These are phyloP conservation scores for Amphirosellinia nigrospora DNA, from an alignment of 495 filamentous ascomycete genomes.

Conservation along the genomic window DNA sequence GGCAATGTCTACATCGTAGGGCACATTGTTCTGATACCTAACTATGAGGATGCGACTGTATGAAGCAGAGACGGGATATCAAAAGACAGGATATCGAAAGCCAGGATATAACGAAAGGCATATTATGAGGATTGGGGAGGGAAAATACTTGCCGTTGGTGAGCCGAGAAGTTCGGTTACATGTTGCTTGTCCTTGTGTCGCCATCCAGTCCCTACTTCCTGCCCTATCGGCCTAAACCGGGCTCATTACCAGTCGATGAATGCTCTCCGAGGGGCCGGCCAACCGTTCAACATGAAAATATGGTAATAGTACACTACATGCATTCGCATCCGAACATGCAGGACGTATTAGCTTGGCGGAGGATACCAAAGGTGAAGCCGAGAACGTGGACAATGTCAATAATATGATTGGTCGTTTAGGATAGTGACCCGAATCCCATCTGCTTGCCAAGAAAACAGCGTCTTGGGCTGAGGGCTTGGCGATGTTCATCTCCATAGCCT, in stretches of 20 bases:
- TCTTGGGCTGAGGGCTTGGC: slow-evolving; percentile 19
- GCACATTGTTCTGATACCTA: slow-evolving; percentile 6
- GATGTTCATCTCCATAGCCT: slow-evolving; percentile 10
- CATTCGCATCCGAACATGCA: slow-evolving; percentile 9
- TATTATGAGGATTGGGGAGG: background rate
- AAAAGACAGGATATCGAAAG: background rate
- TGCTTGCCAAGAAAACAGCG: slow-evolving; percentile 12
- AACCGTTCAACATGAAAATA: background rate
- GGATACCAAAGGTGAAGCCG: background rate
- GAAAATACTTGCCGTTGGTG: background rate
- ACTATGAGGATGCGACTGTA: background rate
- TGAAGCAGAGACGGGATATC: background rate
- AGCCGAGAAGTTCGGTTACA: slow-evolving; percentile 1
- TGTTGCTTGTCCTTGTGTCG: background rate
- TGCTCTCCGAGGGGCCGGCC: slow-evolving; percentile 4
- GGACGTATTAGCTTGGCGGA: slow-evolving; percentile 15
- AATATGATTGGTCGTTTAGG: slow-evolving; percentile 2
- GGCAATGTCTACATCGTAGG: background rate
- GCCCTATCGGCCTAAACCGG: background rate
- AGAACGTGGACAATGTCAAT: slow-evolving; percentile 13
- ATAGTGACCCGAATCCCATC: background rate
- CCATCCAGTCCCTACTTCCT: background rate
- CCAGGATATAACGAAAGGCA: background rate
- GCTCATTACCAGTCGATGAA: background rate
- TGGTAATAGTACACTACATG: background rate